These are phyloP conservation scores for Boeremia exigua DNA, from an alignment of 2,329 filamentous ascomycete species.

Conservation along the genomic window DNA sequence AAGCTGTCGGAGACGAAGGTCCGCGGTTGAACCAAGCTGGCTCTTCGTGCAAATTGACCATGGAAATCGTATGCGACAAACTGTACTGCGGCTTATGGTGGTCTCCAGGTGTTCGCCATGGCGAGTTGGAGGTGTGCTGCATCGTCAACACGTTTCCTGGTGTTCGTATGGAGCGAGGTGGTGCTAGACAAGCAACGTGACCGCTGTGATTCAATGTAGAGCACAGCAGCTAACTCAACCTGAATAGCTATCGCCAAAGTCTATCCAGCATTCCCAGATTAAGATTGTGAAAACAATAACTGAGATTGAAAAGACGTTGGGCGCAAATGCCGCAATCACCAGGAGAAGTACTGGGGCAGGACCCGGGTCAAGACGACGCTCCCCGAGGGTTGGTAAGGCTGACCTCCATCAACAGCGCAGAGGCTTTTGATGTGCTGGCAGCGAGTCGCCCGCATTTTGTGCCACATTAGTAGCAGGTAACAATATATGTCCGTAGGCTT, in stretches of 20 bases:
- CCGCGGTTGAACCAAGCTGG: constrained; percentile 44
- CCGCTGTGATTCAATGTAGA: constrained; percentile 19
- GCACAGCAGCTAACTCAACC: constrained; percentile 24
- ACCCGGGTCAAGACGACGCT: constrained; percentile 25
- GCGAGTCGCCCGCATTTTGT: constrained; percentile 43
- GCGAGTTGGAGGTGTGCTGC: constrained; percentile 45
- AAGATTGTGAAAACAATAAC: constrained; percentile 33
- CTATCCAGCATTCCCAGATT: constrained; percentile 34
- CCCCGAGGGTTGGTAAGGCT: constrained; percentile 29
- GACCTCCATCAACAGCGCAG: constrained; percentile 34
- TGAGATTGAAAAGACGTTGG: constrained; percentile 32
- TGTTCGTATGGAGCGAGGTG: neutral
- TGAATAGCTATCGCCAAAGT: constrained; percentile 29
- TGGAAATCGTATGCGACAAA: constrained; percentile 48
- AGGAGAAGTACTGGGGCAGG: constrained; percentile 44
- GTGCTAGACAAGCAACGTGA: constrained; percentile 20
- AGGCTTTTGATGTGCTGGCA: constrained; percentile 51
- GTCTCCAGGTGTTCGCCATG: constrained; percentile 43
- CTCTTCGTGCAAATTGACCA: constrained; percentile 50
- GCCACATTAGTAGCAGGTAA: constrained; percentile 46
- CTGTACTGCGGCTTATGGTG: constrained; percentile 44
- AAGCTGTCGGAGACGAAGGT: constrained; percentile 47
- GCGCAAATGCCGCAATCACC: constrained; percentile 37
- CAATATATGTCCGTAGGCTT: constrained; percentile 45
- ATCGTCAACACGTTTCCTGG: constrained; percentile 31